These are phyloP conservation scores for Haplosporangium sp. DNA, from an alignment of 371 early-diverging fungal species.

Conservation along the genomic window DNA sequence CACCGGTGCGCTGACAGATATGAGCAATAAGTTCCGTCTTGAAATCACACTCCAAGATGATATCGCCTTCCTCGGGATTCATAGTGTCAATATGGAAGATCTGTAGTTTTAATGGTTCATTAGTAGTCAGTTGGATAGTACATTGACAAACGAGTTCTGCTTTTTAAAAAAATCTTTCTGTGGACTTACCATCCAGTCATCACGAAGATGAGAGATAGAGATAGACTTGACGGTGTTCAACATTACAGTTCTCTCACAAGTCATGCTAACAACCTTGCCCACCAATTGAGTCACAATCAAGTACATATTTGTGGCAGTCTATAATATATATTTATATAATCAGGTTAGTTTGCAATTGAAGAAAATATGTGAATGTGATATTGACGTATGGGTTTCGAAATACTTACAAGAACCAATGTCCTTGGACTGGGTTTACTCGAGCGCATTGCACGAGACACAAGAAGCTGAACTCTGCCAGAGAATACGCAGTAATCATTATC, in stretches of 20 bases:
- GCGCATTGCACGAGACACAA: conserved; percentile 83
- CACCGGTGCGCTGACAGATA: conserved; percentile 66
- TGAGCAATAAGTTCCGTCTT: conserved; percentile 90
- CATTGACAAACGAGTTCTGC: no score
- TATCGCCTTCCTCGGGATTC: conserved; percentile 56
- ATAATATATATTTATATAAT: neutral
- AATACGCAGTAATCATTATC: conserved; percentile 74
- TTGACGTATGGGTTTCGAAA: no score
- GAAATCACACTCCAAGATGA: conserved; percentile 62
- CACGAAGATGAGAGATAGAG: conserved; percentile 76
- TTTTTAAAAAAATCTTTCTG: conserved; percentile 30
- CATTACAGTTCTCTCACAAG: conserved; percentile 64
- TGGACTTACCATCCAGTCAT: conserved; percentile 89
- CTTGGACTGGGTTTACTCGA: conserved; percentile 85
- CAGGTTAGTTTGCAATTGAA: neutral
- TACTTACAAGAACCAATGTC: conserved; percentile 72
- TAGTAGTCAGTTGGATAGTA: no score
- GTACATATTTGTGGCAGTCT: conserved; percentile 71
- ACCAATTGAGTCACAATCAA: conserved; percentile 69
- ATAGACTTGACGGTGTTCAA: conserved; percentile 66
- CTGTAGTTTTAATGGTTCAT: conserved; percentile 1
- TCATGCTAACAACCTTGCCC: conserved; percentile 66
- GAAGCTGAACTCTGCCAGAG: conserved; percentile 71
- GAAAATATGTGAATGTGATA: no score
- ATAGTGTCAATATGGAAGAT: conserved; percentile 51